Conservation (phyloP, 495 filamentous ascomycete genomes). For the Neurospora sp. region DNA sequence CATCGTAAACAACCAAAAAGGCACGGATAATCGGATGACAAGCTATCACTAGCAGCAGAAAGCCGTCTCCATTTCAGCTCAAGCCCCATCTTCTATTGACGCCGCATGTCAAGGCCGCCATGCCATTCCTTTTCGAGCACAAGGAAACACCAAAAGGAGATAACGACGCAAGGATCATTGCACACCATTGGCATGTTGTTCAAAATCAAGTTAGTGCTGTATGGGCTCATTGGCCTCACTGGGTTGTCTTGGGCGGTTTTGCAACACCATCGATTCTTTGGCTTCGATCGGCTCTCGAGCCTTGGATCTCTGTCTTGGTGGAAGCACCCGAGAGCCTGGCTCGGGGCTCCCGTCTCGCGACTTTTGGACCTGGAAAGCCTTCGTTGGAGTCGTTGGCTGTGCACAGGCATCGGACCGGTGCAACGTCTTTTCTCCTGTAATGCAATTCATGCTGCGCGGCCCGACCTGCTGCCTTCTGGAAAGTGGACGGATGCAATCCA, state of each 20-base stretch:
- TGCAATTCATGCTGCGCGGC: background rate
- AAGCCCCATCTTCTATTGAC: background rate
- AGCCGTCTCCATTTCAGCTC: background rate
- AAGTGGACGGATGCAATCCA: background rate
- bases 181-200: background rate
- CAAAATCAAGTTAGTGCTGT: background rate
- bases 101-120: background rate
- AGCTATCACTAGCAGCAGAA: background rate
- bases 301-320: background rate
- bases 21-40: background rate
- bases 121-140: background rate
- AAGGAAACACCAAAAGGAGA: background rate
- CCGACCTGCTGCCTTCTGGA: background rate
- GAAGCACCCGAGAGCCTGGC: background rate
- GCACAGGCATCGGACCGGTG: background rate
- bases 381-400: background rate
- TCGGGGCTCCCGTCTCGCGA: background rate
- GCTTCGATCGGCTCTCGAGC: background rate
- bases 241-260: background rate
- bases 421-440: background rate
- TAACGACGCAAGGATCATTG: background rate
- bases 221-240: background rate
- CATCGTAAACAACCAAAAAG: background rate
- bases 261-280: background rate
- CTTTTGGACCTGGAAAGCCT: background rate